These are phyloP conservation scores for Epichloe aotearoae DNA, from an alignment of 2,329 filamentous ascomycete species.

Conservation along the genomic window DNA sequence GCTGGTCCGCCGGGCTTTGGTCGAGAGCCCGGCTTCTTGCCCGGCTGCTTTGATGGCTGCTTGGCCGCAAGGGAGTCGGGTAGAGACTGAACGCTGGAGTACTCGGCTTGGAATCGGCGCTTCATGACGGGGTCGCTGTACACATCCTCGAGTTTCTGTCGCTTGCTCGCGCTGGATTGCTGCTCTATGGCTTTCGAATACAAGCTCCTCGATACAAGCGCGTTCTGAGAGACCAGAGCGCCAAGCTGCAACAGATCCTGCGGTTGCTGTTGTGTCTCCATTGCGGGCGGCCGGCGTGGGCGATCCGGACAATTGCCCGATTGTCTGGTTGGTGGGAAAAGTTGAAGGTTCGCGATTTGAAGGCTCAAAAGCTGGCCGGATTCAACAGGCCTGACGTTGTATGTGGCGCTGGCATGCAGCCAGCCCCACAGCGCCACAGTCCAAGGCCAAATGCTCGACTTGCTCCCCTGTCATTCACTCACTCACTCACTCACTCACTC, in stretches of 20 bases:
- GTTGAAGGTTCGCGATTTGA: constrained; percentile 6
- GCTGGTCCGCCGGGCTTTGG: constrained; percentile 31
- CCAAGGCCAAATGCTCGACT: not conserved
- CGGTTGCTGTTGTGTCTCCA: constrained; percentile 21
- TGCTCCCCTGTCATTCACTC: not conserved
- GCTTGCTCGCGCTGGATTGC: constrained; percentile 20
- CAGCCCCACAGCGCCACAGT: constrained; percentile 2
- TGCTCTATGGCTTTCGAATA: constrained; percentile 16
- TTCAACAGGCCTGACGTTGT: too few relatives aligned
- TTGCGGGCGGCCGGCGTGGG: constrained; percentile 6
- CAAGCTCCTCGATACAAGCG: constrained; percentile 18
- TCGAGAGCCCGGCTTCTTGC: constrained; percentile 14
- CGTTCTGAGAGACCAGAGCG: constrained; percentile 22
- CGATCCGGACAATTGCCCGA: not conserved
- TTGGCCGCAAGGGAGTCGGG: constrained; percentile 69
- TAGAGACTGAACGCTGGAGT: constrained; percentile 62
- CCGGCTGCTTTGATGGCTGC: constrained; percentile 40
- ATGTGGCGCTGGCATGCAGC: constrained; percentile 15
- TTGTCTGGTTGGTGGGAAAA: constrained; percentile 1
- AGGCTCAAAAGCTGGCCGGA: not conserved
- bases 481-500: not conserved
- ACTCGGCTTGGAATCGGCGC: constrained; percentile 55
- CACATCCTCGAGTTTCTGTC: constrained; percentile 24
- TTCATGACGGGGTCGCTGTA: constrained; percentile 22
- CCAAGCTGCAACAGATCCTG: constrained; percentile 22